Evolutionary conservation across 768 basidiomycete genomes (phyloP).

Genomic region (Boletus tylopilopsis): DNA sequence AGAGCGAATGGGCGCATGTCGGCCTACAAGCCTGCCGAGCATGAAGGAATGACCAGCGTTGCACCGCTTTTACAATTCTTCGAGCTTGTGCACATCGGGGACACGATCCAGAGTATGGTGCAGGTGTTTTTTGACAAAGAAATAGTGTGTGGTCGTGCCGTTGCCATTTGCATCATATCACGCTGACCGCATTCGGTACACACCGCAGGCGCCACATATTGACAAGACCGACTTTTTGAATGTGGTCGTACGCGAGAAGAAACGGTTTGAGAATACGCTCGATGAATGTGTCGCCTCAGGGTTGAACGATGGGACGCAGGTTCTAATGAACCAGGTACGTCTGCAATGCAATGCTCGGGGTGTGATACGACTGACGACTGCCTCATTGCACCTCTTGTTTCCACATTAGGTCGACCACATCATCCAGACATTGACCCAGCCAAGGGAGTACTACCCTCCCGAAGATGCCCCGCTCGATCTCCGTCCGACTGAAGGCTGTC

Average conservation of each 20-base stretch:
- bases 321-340: constrained; percentile 86
- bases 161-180: neutral
- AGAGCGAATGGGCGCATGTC: constrained; percentile 91
- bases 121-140: constrained; percentile 99
- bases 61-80: constrained; percentile 96
- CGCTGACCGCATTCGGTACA: neutral
- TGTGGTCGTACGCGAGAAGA: constrained; percentile 92
- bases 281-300: constrained; percentile 95
- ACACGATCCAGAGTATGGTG: constrained; percentile 96
- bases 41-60: constrained; percentile 75
- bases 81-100: constrained; percentile 93
- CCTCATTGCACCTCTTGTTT: neutral
- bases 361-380: neutral
- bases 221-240: constrained; percentile 94
- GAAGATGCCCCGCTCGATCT: constrained; percentile 79
- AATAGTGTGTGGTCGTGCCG: constrained; percentile 46
- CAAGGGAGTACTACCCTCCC: constrained; percentile 87
- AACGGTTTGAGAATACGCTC: constrained; percentile 86
- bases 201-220: constrained; percentile 70
- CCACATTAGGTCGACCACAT: constrained; percentile 84
- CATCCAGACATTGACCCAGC: constrained; percentile 74
- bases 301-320: constrained; percentile 92
- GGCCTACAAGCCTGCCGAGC: constrained; percentile 85
- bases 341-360: no score
- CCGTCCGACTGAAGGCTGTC: constrained; percentile 81